A percentile compares a stretch with the other conserved stretches of the same genome.
Conservation (phyloP, 2,329 filamentous ascomycete genomes). For the Torrubiella hemipterigena region DNA sequence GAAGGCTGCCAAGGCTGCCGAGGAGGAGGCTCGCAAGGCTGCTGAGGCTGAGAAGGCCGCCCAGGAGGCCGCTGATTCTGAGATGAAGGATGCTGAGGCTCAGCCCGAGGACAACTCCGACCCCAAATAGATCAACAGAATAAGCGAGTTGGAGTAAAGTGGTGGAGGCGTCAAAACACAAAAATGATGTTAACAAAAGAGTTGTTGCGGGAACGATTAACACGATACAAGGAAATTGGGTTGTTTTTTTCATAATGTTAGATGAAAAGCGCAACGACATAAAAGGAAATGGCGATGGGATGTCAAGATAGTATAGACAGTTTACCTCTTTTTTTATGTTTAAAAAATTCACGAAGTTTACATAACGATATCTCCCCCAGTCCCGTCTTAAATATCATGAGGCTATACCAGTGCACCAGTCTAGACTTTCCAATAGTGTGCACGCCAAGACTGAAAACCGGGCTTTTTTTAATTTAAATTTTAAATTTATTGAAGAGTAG, state of each 20-base stretch:
- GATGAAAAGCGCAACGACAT: slow-evolving; percentile 10
- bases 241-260: slow-evolving; percentile 13
- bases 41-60: slow-evolving; percentile 38
- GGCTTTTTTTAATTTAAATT: too few species aligned
- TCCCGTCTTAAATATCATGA: too few species aligned
- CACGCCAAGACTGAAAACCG: too few species aligned
- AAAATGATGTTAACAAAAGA: too few species aligned
- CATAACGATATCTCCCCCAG: too few species aligned
- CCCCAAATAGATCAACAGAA: slow-evolving; percentile 18
- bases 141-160: neutral
- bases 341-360: too few species aligned
- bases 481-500: too few species aligned
- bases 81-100: slow-evolving; percentile 51
- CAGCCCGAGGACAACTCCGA: slow-evolving; percentile 33
- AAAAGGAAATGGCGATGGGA: slow-evolving; percentile 5
- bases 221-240: too few species aligned
- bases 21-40: slow-evolving; percentile 38
- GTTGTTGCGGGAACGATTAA: too few species aligned
- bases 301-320: slow-evolving; percentile 7
- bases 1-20: slow-evolving; percentile 60
- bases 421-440: too few species aligned
- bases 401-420: too few species aligned
- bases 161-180: too few species aligned
- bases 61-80: slow-evolving; percentile 41
- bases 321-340: neutral